Evolutionary conservation across 1,284 basidiomycete species (phyloP).

Genomic region (Tilletia walkeri): DNA sequence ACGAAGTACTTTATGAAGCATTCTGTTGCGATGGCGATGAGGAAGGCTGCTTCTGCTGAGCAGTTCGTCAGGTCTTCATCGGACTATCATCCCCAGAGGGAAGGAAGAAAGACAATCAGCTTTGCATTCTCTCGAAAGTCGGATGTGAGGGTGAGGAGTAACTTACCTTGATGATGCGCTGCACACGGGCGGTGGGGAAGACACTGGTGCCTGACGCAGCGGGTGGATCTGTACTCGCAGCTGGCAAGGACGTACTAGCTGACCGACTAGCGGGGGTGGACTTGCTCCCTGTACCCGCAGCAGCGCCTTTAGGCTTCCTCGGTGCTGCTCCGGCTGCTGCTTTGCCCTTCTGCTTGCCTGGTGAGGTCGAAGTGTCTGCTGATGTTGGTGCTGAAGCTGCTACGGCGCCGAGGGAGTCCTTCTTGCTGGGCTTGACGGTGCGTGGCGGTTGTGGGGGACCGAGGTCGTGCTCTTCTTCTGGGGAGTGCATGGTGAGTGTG

Average conservation of each 20-base stretch:
- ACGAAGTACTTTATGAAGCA: conserved; percentile 18
- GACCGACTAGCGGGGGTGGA: too few species aligned
- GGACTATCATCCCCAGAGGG: background rate
- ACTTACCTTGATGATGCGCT: conserved; percentile 18
- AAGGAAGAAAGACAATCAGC: background rate
- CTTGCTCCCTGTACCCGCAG: background rate
- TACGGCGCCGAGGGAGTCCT: background rate
- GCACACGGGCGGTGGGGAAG: conserved; percentile 14
- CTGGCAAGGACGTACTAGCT: too few species aligned
- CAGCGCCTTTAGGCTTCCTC: background rate
- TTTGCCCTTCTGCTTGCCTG: background rate
- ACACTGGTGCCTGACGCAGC: background rate
- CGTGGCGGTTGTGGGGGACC: background rate
- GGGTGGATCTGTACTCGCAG: background rate
- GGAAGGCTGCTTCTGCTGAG: conserved; percentile 16
- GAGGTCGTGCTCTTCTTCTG: too few species aligned
- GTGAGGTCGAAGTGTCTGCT: background rate
- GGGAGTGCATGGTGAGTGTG: too few species aligned
- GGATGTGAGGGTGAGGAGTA: background rate
- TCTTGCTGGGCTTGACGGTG: background rate
- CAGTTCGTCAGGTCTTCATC: conserved; percentile 5
- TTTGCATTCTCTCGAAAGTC: too few species aligned
- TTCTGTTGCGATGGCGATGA: conserved; percentile 18
- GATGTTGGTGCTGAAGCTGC: background rate
- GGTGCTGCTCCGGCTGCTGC: background rate